phyloP scores from a whole-genome alignment of 2,329 filamentous ascomycete genomes.

The Aspergillus hiratsukae region DNA sequence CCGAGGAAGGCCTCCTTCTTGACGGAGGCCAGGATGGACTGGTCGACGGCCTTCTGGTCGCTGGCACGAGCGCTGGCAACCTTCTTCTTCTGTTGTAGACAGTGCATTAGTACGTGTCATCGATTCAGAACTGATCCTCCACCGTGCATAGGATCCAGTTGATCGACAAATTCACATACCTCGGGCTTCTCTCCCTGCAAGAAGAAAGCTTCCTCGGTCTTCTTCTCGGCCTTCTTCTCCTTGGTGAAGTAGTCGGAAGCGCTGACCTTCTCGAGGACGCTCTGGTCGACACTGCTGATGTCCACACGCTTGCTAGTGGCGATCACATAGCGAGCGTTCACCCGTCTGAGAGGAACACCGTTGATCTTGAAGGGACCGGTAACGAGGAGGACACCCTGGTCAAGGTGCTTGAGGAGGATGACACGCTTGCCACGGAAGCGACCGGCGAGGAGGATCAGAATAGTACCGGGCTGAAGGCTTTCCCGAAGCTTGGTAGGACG shows the following conservation, averaged over 20 bases:
- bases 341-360: constrained; percentile 90
- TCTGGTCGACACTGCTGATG: constrained; percentile 72
- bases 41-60: constrained; percentile 98
- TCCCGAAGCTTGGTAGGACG: constrained; percentile 82
- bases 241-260: constrained; percentile 92
- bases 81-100: constrained; percentile 79
- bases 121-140: not conserved
- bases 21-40: constrained; percentile 89
- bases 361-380: constrained; percentile 99
- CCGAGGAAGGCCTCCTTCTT: constrained; percentile 96
- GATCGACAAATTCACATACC: constrained; percentile 54
- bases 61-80: constrained; percentile 83
- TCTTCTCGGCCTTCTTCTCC: constrained; percentile 86
- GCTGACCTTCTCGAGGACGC: constrained; percentile 74
- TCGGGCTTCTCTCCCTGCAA: constrained; percentile 97
- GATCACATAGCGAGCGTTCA: constrained; percentile 49
- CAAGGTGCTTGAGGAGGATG: constrained; percentile 94
- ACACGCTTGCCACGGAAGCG: constrained; percentile 99
- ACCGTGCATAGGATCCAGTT: not conserved
- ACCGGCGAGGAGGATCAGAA: constrained; percentile 98
- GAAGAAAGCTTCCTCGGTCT: constrained; percentile 99
- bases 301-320: constrained; percentile 48
- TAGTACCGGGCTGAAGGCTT: constrained; percentile 86
- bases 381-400: constrained; percentile 96
- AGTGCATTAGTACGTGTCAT: not conserved